Conservation (phyloP, 164 flowering plant genomes). For the Stephania yunnanensis region DNA sequence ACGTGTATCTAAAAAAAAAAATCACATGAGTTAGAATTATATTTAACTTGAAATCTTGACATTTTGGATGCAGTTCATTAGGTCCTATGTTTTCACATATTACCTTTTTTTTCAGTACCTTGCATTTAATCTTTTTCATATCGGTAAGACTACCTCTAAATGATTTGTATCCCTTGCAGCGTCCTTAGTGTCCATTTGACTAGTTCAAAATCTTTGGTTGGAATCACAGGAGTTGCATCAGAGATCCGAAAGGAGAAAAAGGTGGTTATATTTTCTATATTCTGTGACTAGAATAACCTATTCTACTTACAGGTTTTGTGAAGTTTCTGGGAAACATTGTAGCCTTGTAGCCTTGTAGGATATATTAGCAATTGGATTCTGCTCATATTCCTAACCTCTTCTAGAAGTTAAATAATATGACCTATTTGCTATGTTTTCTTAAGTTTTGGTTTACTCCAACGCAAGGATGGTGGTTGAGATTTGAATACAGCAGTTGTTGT, state of each 20-base stretch:
- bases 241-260: slow-evolving; percentile 94
- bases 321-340: background rate
- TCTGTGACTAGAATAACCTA: background rate
- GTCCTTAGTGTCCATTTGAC: slow-evolving; percentile 92
- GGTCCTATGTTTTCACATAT: background rate
- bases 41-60: too few species aligned
- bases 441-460: too few species aligned
- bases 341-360: too few species aligned
- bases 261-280: slow-evolving; percentile 31
- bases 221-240: slow-evolving; percentile 78
- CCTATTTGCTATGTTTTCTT: too few species aligned
- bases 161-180: slow-evolving; percentile 39
- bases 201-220: slow-evolving; percentile 91
- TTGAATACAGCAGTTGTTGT: too few species aligned
- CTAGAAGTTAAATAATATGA: background rate
- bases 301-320: background rate
- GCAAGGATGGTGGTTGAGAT: too few species aligned
- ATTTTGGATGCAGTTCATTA: background rate
- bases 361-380: background rate
- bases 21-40: too few species aligned
- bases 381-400: background rate
- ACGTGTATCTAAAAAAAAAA: too few species aligned
- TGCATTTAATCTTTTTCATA: background rate
- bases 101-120: background rate
- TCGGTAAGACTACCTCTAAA: slow-evolving; percentile 1